These are phyloP conservation scores for Hypoxylon sp. DNA, from an alignment of 2,329 filamentous ascomycete genomes.

Conservation along the genomic window DNA sequence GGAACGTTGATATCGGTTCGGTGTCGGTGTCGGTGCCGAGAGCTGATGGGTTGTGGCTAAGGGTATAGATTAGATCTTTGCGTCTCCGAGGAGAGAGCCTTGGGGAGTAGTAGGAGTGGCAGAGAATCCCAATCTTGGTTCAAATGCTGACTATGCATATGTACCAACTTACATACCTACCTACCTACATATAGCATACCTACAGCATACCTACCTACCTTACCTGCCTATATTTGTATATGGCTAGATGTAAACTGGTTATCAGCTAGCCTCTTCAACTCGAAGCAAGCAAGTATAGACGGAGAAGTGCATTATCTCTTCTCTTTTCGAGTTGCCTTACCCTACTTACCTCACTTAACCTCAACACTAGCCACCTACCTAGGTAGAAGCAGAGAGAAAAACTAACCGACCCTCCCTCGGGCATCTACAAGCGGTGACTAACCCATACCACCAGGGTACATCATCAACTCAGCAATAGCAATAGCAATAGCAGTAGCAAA, in stretches of 20 bases:
- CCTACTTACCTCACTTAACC: neutral
- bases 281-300: neutral
- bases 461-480: neutral
- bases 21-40: no score
- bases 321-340: neutral
- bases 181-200: no score
- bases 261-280: no score
- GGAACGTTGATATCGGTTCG: neutral
- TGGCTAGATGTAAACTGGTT: no score
- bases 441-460: neutral
- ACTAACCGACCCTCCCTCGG: neutral
- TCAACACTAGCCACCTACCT: no score
- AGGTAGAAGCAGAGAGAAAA: no score
- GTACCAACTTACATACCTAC: neutral
- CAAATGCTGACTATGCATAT: neutral
- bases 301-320: neutral
- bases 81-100: neutral
- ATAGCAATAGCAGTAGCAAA: neutral
- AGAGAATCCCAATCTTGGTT: no score
- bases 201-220: no score
- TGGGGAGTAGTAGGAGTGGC: no score
- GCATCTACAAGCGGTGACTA: neutral
- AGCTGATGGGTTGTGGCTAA: neutral
- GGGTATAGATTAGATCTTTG: neutral
- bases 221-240: no score